Conservation (phyloP, 805 yeast genomes). For the Yarrowia yakushimensis region DNA sequence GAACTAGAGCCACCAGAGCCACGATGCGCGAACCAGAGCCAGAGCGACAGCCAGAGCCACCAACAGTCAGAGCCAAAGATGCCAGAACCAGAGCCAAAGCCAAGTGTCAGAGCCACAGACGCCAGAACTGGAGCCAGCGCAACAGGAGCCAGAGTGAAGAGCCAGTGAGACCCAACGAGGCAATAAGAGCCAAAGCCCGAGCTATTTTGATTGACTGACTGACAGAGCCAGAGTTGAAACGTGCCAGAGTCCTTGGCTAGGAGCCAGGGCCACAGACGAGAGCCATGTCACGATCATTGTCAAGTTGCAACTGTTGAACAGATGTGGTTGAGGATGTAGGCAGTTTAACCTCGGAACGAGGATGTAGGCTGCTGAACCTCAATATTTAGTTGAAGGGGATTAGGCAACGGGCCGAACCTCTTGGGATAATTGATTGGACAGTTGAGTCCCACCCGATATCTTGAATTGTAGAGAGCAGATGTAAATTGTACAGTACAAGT, state of each 20-base stretch:
- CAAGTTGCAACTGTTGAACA: slow-evolving; percentile 4
- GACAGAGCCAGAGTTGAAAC: neutral
- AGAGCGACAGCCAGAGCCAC: neutral
- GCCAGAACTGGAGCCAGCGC: slow-evolving; percentile 8
- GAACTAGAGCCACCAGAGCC: slow-evolving; percentile 10
- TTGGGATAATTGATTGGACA: slow-evolving; percentile 15
- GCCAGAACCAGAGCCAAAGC: too few relatives aligned
- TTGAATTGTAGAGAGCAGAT: neutral
- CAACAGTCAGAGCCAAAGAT: neutral
- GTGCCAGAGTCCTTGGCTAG: neutral
- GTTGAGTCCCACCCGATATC: slow-evolving; percentile 5
- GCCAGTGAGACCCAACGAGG: slow-evolving; percentile 4
- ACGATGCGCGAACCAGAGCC: neutral
- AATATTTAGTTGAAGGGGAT: slow-evolving; percentile 8
- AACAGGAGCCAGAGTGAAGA: slow-evolving; percentile 1
- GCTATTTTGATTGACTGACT: too few relatives aligned
- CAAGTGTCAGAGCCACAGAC: neutral
- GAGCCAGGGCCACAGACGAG: neutral
- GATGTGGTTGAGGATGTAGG: slow-evolving; percentile 14
- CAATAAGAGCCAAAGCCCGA: slow-evolving; percentile 14
- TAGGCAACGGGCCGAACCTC: slow-evolving; percentile 18
- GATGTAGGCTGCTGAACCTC: slow-evolving; percentile 21
- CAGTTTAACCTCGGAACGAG: slow-evolving; percentile 16
- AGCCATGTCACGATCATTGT: neutral
- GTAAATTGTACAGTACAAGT: neutral